These are phyloP conservation scores for Cryphonectria carpinicola DNA, from an alignment of 2,329 filamentous ascomycete species.

Conservation along the genomic window DNA sequence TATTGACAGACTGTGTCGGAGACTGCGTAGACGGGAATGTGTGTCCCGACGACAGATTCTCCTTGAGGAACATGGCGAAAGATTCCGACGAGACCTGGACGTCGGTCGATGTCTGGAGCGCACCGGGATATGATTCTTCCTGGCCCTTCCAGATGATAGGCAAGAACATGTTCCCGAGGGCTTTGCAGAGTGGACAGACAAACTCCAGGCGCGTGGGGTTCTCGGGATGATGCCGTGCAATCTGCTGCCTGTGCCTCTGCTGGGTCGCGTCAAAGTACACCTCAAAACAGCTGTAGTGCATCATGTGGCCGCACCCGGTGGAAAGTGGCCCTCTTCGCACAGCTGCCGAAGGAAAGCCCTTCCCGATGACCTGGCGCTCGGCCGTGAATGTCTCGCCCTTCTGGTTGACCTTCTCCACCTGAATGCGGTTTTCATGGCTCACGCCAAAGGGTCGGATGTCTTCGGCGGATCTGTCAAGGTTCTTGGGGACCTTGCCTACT, in stretches of 20 bases:
- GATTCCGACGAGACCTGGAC: constrained; percentile 33
- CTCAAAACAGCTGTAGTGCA: constrained; percentile 97
- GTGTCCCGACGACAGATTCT: constrained; percentile 21
- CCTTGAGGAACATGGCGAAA: constrained; percentile 68
- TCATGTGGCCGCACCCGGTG: constrained; percentile 94
- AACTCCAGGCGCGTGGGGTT: constrained; percentile 81
- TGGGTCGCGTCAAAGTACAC: constrained; percentile 84
- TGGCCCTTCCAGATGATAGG: constrained; percentile 95
- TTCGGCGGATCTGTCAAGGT: constrained; percentile 84
- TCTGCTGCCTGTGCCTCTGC: constrained; percentile 85
- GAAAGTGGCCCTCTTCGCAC: constrained; percentile 78
- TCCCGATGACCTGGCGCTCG: constrained; percentile 83
- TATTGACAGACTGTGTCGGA: constrained; percentile 33
- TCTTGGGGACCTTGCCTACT: constrained; percentile 75
- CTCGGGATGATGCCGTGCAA: constrained; percentile 92
- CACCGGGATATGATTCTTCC: constrained; percentile 79
- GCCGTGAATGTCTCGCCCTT: constrained; percentile 71
- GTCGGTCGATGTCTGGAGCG: constrained; percentile 59
- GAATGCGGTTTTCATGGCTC: constrained; percentile 80
- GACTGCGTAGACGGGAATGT: not conserved
- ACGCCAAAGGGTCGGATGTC: constrained; percentile 86
- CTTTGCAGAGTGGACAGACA: constrained; percentile 95
- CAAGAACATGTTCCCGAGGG: constrained; percentile 90
- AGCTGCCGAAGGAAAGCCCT: constrained; percentile 77
- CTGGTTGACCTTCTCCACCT: constrained; percentile 75